Evolutionary conservation across 2,329 filamentous ascomycete genomes (phyloP), one percentile per base, ranked within the genome.

Genomic region (Pyrenophora tritici-repentis): DNA sequence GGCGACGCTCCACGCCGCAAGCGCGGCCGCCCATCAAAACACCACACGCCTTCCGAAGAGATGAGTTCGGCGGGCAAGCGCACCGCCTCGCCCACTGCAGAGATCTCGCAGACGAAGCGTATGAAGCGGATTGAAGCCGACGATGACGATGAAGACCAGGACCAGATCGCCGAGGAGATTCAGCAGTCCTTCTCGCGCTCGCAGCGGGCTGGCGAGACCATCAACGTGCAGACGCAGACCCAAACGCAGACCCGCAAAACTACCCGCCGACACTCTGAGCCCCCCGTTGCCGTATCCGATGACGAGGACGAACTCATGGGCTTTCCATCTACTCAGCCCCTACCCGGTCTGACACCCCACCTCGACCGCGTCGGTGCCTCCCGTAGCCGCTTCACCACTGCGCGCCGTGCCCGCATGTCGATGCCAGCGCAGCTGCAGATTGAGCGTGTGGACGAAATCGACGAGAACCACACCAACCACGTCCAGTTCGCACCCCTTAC

Each of bases 401-500:
- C 56, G 10, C 68, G 68, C 40, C 68, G 65, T 38, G 52, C 63
- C 16, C 71, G 69, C 55, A 65, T 68, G 63, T 73, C 68, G 4
- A 66, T 73, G 64, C 71, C 71, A n/a, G 68, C 71, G 13, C 65
- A 71, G 50, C 49, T 72, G 17, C 58, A 61, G 35, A 34, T 66
- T 24, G 59, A 67, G 50, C 53, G 57, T 7, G 53, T 67, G 6
- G 66, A 67, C 38, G 67, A 69, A 35, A 50, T 46, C n/a, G 53
- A 60, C 35, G 42, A 58, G 44, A 37, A 55, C 33, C 53, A 58
- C 38, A 55, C 53, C 26, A 57, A 55, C 37, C 62, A 58, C 49
- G 54, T 73, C 26, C 72, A 75, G 55, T 75, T 69, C 42, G 63
- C 65, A 2, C 72, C 72, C 12, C 66, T 74, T 34, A 60, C 57